Evolutionary conservation across 345 rosid genomes (phyloP).

Genomic region (Abelmoschus esculentus): DNA sequence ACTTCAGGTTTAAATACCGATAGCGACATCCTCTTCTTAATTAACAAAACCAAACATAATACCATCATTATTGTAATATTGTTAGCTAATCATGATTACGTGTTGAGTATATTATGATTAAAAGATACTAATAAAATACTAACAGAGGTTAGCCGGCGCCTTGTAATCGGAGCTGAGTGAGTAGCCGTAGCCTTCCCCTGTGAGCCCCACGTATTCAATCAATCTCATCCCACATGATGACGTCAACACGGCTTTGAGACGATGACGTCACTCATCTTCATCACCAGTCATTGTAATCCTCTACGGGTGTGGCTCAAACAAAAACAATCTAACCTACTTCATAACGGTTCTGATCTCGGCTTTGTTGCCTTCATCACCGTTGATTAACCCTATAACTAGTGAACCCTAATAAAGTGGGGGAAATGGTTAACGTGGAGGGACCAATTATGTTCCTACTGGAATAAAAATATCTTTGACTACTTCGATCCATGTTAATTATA

Average conservation of each 20-base stretch:
- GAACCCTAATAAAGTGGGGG: too few species aligned
- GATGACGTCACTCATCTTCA: neutral
- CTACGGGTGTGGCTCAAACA: neutral
- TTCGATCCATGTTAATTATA: neutral
- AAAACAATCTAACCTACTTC: neutral
- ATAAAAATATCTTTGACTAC: neutral
- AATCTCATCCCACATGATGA: slow-evolving; percentile 1
- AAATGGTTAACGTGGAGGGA: too few species aligned
- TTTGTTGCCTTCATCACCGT: neutral
- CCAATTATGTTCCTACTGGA: neutral
- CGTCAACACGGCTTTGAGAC: slow-evolving; percentile 18
- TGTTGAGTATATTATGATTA: too few species aligned
- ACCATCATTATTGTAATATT: too few species aligned
- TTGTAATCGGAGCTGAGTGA: neutral
- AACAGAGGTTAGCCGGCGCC: neutral
- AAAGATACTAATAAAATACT: neutral
- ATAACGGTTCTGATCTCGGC: neutral
- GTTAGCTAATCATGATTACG: too few species aligned
- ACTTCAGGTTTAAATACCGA: too few species aligned
- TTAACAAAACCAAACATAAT: too few species aligned
- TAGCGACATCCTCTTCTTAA: too few species aligned
- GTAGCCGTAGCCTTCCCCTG: neutral
- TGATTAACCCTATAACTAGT: neutral
- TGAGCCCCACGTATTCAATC: neutral
- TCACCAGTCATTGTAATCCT: neutral